Conservation (phyloP, 352 stramenopile species). For the Phytophthora multivora region DNA sequence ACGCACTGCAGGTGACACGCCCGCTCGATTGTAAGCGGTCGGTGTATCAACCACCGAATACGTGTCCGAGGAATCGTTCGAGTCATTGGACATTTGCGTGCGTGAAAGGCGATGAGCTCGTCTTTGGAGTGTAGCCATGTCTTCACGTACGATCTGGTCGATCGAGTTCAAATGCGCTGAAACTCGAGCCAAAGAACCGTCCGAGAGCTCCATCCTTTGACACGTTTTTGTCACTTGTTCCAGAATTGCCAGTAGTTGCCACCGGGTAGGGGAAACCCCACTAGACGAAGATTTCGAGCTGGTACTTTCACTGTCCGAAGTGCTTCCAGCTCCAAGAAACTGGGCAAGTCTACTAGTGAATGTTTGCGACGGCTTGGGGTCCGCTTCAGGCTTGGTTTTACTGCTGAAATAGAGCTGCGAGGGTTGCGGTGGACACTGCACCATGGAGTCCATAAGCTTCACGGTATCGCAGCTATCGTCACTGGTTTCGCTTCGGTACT, state of each 20-base stretch:
- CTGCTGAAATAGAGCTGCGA: not conserved
- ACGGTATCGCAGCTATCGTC: not conserved
- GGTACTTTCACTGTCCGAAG: conserved; percentile 12
- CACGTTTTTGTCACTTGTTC: conserved; percentile 54
- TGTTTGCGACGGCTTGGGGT: not conserved
- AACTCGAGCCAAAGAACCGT: conserved; percentile 54
- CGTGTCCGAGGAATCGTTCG: conserved; percentile 3
- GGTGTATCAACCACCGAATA: not conserved
- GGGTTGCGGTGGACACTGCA: not conserved
- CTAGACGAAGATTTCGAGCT: not conserved
- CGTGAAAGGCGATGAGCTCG: conserved; percentile 43
- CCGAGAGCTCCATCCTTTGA: conserved; percentile 50
- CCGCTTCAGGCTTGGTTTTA: not conserved
- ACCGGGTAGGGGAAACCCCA: conserved; percentile 15
- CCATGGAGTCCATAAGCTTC: not conserved
- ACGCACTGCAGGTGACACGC: conserved; percentile 14
- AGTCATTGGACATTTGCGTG: conserved; percentile 15
- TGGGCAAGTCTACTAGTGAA: conserved; percentile 9
- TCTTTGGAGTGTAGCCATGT: conserved; percentile 39
- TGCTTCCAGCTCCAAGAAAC: not conserved
- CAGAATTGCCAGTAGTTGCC: conserved; percentile 40
- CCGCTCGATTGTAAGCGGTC: not conserved
- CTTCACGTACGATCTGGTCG: conserved; percentile 60
- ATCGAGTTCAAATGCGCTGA: conserved; percentile 57
- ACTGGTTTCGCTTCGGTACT: not conserved